Evolutionary conservation across 805 yeast species (phyloP).

Genomic region (Sugiyamaella smithiae): DNA sequence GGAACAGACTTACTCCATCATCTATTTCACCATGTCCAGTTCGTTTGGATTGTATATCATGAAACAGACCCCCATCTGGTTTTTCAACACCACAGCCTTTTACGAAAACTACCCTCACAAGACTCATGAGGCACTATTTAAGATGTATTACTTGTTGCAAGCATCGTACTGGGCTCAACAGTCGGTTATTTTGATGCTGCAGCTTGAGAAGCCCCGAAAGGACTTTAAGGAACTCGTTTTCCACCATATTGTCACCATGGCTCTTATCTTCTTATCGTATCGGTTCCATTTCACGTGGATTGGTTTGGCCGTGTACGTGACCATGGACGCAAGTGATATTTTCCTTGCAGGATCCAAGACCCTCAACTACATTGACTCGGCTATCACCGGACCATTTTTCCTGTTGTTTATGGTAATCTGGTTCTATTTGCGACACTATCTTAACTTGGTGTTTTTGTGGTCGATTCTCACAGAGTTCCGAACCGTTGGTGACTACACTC

Average conservation of each 20-base stretch:
- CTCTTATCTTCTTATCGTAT: conserved; percentile 81
- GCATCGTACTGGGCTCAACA: conserved; percentile 99
- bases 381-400: conserved; percentile 62
- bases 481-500: conserved; percentile 75
- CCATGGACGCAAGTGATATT: conserved; percentile 95
- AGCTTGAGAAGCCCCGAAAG: conserved; percentile 91
- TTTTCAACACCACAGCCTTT: conserved; percentile 78
- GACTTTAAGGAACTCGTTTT: conserved; percentile 87
- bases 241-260: conserved; percentile 90
- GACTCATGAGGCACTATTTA: conserved; percentile 64
- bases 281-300: conserved; percentile 95
- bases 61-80: conserved; percentile 84
- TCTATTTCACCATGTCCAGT: conserved; percentile 77
- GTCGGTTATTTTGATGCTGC: conserved; percentile 74
- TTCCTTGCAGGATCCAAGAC: conserved; percentile 81
- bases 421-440: conserved; percentile 86
- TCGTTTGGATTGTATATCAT: conserved; percentile 88
- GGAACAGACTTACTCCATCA: conserved; percentile 86
- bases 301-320: conserved; percentile 84
- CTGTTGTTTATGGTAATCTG: conserved; percentile 66
- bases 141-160: conserved; percentile 81
- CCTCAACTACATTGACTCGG: conserved; percentile 77
- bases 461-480: conserved; percentile 69
- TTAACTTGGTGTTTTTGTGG: conserved; percentile 68
- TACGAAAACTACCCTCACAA: conserved; percentile 81